Evolutionary conservation across 2,329 filamentous ascomycete genomes (phyloP), one percentile per base, ranked within the genome.

Genomic region (Aspergillus sp.): DNA sequence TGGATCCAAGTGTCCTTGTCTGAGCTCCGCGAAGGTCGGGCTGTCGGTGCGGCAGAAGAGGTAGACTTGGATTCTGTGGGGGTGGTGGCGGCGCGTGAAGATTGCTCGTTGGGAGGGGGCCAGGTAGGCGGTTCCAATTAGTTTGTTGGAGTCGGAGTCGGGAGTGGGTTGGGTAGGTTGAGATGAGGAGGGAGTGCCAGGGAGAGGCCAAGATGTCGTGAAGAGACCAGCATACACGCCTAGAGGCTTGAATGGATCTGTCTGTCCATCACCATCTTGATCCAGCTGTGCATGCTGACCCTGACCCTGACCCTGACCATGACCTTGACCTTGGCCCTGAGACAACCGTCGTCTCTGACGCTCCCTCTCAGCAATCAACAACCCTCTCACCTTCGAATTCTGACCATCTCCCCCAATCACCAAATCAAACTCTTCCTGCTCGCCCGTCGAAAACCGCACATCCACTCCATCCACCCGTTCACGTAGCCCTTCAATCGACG

Each of bases 161-260:
- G 32, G 10, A 2, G 2, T 36, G 14, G 32, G 32, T 36, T 36
- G 32, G 11, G 77, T 63, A 81, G 4, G 69, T 56, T 2, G 73
- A 78, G n/a, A 74, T 72, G 67, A 71, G 4, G 32, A 64, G 58
- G 81, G 26, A 9, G 1, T 69, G 5, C 69, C 68, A 45, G 73
- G 55, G 36, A 61, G 12, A 1, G 55, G 31, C n/a, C 59, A 61
- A 14, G 71, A 67, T 55, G 80, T 68, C 16, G 73, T 76, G 52
- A 71, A 80, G 62, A 78, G 80, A 1, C 67, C 76, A 0, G 68
- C 64, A 59, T 74, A 73, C 49, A 69, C 63, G 2, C 66, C 67
- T 1, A 76, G 45, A 0, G 59, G 45, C 22, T 65, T 49, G 62
- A 71, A 66, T 12, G 57, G 32, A 42, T 70, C 68, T 26, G 26